These are phyloP conservation scores for Curvularia sp. DNA, from an alignment of 2,329 filamentous ascomycete genomes.

Conservation along the genomic window DNA sequence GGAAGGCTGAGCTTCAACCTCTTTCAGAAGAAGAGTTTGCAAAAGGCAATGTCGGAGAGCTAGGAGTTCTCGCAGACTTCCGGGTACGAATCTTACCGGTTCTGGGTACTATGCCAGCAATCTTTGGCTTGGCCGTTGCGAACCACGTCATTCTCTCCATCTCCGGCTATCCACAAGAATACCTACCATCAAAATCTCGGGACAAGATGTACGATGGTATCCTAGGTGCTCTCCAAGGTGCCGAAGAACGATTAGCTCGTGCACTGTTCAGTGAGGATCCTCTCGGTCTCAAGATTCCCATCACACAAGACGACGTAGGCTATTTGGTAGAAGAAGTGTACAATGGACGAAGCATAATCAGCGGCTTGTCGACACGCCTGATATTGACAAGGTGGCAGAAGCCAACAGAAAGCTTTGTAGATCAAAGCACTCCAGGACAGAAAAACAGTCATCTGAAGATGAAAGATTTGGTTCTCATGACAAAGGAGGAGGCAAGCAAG, in stretches of 20 bases:
- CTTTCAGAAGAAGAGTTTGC: conserved; percentile 85
- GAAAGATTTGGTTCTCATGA: conserved; percentile 85
- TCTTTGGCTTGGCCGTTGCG: conserved; percentile 89
- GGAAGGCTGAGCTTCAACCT: conserved; percentile 88
- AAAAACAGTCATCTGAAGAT: conserved; percentile 74
- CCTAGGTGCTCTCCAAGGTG: conserved; percentile 74
- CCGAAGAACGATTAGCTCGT: conserved; percentile 77
- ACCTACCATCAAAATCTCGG: conserved; percentile 78
- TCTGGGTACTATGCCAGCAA: conserved; percentile 93
- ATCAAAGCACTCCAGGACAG: conserved; percentile 74
- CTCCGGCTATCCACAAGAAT: conserved; percentile 83
- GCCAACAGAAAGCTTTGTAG: conserved; percentile 68
- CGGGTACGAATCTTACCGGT: conserved; percentile 94
- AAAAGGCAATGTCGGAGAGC: conserved; percentile 84
- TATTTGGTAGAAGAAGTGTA: conserved; percentile 92
- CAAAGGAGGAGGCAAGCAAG: conserved; percentile 81
- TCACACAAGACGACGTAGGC: conserved; percentile 81
- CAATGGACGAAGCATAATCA: conserved; percentile 80
- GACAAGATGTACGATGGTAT: conserved; percentile 94
- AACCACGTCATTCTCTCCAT: conserved; percentile 91
- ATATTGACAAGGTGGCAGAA: conserved; percentile 81
- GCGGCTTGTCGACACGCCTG: conserved; percentile 79
- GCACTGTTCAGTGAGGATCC: conserved; percentile 61
- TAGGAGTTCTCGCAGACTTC: conserved; percentile 91
- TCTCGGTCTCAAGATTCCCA: conserved; percentile 77